Conservation (phyloP, 495 filamentous ascomycete species). For the Penicillium subrubescens region DNA sequence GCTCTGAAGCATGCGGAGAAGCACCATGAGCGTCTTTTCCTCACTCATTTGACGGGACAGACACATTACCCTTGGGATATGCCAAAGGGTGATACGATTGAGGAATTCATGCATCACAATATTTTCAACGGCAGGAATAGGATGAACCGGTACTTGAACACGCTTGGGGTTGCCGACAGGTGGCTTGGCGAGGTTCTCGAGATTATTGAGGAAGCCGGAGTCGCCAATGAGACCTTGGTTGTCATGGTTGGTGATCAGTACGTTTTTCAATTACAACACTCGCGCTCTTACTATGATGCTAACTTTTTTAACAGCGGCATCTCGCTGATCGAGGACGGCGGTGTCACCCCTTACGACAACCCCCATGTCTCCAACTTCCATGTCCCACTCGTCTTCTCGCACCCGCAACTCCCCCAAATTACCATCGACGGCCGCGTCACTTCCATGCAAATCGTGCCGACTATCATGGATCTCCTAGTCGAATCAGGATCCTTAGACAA, state of each 20-base stretch:
- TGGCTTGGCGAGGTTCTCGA: conserved; percentile 41
- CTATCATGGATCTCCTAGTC: conserved; percentile 43
- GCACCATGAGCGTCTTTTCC: conserved; percentile 41
- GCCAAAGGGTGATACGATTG: conserved; percentile 33
- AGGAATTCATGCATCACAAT: conserved; percentile 30
- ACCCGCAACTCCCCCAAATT: conserved; percentile 41
- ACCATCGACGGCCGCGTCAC: conserved; percentile 36
- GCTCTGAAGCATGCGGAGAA: conserved; percentile 36
- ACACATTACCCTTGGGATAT: conserved; percentile 47
- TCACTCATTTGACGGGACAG: conserved; percentile 45
- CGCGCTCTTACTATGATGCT: not conserved
- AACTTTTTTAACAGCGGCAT: conserved; percentile 23
- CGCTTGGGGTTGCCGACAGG: conserved; percentile 37
- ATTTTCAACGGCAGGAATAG: conserved; percentile 20
- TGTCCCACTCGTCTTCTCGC: conserved; percentile 44
- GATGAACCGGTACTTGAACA: conserved; percentile 44
- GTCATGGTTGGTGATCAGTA: conserved; percentile 49
- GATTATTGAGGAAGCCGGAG: conserved; percentile 38
- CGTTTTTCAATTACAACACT: conserved; percentile 5
- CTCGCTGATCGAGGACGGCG: conserved; percentile 35
- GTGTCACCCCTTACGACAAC: conserved; percentile 40
- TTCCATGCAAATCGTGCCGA: conserved; percentile 43
- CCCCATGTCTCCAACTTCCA: conserved; percentile 43
- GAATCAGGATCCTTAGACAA: conserved; percentile 38
- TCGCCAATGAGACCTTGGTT: conserved; percentile 46